Conservation (phyloP, 257 asterid species). For the Thymus quinquecostatus region DNA sequence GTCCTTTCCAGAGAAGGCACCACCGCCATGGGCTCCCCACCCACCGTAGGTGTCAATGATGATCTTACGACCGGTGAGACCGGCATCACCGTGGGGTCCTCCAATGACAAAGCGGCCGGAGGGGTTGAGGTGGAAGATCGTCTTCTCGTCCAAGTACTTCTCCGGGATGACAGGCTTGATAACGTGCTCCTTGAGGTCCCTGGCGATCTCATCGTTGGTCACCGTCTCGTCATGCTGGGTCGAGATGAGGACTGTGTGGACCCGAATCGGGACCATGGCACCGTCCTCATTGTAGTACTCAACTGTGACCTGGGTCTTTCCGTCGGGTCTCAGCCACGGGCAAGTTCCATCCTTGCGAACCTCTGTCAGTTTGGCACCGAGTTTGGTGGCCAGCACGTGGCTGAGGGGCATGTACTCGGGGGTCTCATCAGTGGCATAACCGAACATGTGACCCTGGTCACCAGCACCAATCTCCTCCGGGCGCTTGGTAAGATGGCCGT, state of each 20-base stretch:
- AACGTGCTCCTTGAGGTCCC: conserved; percentile 47
- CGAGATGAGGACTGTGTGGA: conserved; percentile 50
- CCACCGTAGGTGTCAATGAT: conserved; percentile 48
- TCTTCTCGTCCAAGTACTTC: conserved; percentile 46
- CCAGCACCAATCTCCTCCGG: conserved; percentile 53
- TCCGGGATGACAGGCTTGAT: conserved; percentile 47
- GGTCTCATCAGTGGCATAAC: conserved; percentile 51
- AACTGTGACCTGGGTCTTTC: conserved; percentile 45
- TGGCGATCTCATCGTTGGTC: conserved; percentile 46
- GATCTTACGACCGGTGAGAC: conserved; percentile 48
- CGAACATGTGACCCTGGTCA: conserved; percentile 47
- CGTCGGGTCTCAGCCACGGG: conserved; percentile 50
- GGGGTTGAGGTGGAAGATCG: conserved; percentile 51
- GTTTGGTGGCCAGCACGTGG: conserved; percentile 47
- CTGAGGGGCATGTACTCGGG: conserved; percentile 49
- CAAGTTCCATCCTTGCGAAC: conserved; percentile 44
- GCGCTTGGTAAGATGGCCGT: conserved; percentile 47
- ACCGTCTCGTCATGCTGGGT: conserved; percentile 52
- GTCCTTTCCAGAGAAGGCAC: conserved; percentile 51
- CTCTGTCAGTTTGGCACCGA: conserved; percentile 42
- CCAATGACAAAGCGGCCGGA: conserved; percentile 49
- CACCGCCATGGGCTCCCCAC: conserved; percentile 49
- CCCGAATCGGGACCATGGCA: conserved; percentile 48
- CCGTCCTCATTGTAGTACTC: conserved; percentile 46
- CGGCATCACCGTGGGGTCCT: conserved; percentile 52